Conservation (phyloP, 306 rosid genomes). For the Quercus gilva region DNA sequence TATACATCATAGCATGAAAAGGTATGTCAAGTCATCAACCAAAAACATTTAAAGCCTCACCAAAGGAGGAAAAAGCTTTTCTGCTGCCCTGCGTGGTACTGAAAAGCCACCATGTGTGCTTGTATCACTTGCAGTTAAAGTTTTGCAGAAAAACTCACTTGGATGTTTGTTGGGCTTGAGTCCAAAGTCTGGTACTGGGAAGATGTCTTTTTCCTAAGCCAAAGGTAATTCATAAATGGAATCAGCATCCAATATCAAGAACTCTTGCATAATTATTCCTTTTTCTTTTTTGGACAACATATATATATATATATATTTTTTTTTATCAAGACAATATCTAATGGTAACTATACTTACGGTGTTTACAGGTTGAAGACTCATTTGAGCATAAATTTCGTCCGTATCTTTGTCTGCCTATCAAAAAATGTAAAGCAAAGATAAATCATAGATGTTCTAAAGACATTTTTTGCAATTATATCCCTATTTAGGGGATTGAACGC, state of each 20-base stretch:
- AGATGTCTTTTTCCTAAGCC: conserved; percentile 81
- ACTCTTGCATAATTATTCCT: not conserved
- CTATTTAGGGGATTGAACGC: not conserved
- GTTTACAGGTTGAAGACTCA: conserved; percentile 88
- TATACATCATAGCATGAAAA: not conserved
- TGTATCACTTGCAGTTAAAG: conserved; percentile 93
- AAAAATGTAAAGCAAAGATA: conserved; percentile 12
- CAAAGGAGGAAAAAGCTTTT: conserved; percentile 85
- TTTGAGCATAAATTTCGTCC: conserved; percentile 95
- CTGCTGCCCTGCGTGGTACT: conserved; percentile 94
- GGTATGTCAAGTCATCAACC: not conserved
- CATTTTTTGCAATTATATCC: not conserved
- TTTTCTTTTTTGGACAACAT: too few relatives aligned
- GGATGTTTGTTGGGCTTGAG: conserved; percentile 82
- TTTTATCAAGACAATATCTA: not conserved
- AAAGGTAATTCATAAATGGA: not conserved
- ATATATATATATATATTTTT: too few relatives aligned
- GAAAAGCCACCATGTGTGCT: conserved; percentile 97
- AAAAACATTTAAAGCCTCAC: conserved; percentile 34
- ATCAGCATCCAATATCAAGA: not conserved
- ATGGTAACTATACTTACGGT: conserved; percentile 56
- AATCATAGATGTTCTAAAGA: not conserved
- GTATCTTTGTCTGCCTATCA: conserved; percentile 91
- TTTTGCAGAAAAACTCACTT: conserved; percentile 90
- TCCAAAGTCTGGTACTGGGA: conserved; percentile 84